phyloP scores from a whole-genome alignment of 2,329 filamentous ascomycete genomes.

The Fusarium sp. region DNA sequence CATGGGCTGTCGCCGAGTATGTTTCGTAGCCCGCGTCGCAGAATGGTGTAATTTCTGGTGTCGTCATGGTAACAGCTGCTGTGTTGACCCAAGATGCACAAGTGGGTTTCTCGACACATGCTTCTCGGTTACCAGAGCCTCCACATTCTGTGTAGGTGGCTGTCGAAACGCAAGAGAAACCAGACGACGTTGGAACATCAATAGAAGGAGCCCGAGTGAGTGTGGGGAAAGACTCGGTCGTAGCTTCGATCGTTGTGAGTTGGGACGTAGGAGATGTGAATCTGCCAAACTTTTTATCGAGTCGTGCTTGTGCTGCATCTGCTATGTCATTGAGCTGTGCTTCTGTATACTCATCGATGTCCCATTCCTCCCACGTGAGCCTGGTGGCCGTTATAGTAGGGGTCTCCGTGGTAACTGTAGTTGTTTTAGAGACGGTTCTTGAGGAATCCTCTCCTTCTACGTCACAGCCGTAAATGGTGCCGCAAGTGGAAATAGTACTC shows the following conservation, averaged over 20 bases:
- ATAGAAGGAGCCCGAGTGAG: not conserved
- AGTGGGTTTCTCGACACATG: not conserved
- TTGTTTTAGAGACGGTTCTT: not conserved
- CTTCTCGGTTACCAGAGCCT: not conserved
- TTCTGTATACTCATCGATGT: not conserved
- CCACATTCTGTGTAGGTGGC: not conserved
- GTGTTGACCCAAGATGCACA: not conserved
- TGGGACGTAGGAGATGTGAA: fast-evolving
- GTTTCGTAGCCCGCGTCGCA: not conserved
- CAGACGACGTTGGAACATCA: not conserved
- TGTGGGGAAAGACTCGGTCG: not conserved
- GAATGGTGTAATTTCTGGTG: not conserved
- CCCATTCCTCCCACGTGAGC: not conserved
- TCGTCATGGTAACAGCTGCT: not conserved
- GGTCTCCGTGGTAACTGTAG: not conserved
- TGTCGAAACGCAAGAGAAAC: not conserved
- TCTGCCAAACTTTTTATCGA: not conserved
- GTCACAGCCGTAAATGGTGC: not conserved
- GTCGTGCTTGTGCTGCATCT: not conserved
- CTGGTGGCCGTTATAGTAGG: not conserved
- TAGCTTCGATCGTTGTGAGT: fast-evolving
- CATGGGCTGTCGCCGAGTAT: not conserved
- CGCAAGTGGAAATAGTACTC: not conserved
- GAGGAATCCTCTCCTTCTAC: not conserved
- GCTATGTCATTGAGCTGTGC: not conserved